Evolutionary conservation across 768 basidiomycete species (phyloP).

Genomic region (Pulveroboletus sp.): DNA sequence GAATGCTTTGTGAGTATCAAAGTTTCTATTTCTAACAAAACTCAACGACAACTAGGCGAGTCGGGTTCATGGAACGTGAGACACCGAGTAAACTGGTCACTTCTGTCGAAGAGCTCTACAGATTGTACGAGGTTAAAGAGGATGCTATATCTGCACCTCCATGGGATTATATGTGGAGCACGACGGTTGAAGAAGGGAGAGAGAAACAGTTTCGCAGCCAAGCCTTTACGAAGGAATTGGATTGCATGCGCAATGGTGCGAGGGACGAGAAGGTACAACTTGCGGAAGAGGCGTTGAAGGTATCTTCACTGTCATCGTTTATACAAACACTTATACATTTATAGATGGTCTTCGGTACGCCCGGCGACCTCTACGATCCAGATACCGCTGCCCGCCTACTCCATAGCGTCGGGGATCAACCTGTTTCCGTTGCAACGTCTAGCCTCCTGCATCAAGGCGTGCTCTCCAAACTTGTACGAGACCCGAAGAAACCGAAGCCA

Average conservation of each 20-base stretch:
- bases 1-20: slow-evolving; percentile 69
- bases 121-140: slow-evolving; percentile 52
- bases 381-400: slow-evolving; percentile 59
- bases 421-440: slow-evolving; percentile 53
- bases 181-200: slow-evolving; percentile 68
- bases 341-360: slow-evolving; percentile 78
- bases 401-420: slow-evolving; percentile 50
- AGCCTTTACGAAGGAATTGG: slow-evolving; percentile 46
- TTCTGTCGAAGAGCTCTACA: slow-evolving; percentile 42
- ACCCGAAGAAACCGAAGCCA: slow-evolving; percentile 60
- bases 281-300: slow-evolving; percentile 75
- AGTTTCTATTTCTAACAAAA: not conserved
- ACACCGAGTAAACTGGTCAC: slow-evolving; percentile 38
- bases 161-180: slow-evolving; percentile 78
- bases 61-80: slow-evolving; percentile 54
- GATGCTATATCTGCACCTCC: slow-evolving; percentile 38
- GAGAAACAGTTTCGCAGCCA: slow-evolving; percentile 65
- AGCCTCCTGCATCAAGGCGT: slow-evolving; percentile 64
- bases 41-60: slow-evolving; percentile 45
- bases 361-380: slow-evolving; percentile 64
- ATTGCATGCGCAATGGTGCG: slow-evolving; percentile 22
- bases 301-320: slow-evolving; percentile 15
- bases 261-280: slow-evolving; percentile 43
- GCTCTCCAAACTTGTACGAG: slow-evolving; percentile 63
- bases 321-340: not conserved